Evolutionary conservation across 306 rosid genomes (phyloP).

Genomic region (Cucumis sativus): DNA sequence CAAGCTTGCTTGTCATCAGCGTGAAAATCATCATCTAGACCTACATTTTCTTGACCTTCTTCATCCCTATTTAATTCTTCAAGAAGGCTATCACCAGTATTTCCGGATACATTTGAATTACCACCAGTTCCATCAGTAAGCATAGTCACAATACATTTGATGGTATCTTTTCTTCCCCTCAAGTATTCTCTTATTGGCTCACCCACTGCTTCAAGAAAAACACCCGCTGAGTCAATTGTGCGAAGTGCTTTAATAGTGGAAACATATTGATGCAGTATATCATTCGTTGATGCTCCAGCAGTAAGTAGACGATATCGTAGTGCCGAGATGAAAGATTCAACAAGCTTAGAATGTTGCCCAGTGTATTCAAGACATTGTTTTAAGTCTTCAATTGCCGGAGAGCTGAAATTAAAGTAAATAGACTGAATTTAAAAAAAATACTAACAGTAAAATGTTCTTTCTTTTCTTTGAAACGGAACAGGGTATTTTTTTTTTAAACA

Average conservation of each 20-base stretch:
- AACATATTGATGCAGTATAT: constrained; percentile 94
- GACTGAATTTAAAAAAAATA: not conserved
- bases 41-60: constrained; percentile 67
- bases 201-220: constrained; percentile 95
- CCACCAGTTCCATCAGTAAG: constrained; percentile 92
- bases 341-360: constrained; percentile 93
- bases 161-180: constrained; percentile 96
- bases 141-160: constrained; percentile 95
- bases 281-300: constrained; percentile 98
- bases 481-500: too few relatives aligned
- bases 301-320: constrained; percentile 90
- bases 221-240: constrained; percentile 92
- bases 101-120: constrained; percentile 64
- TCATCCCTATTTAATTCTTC: constrained; percentile 95
- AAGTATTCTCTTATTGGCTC: constrained; percentile 94
- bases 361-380: constrained; percentile 88
- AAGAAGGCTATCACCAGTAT: constrained; percentile 93
- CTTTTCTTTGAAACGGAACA: too few relatives aligned
- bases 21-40: constrained; percentile 74
- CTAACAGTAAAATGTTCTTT: not conserved
- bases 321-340: constrained; percentile 89
- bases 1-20: constrained; percentile 91
- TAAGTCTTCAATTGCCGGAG: constrained; percentile 91
- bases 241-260: constrained; percentile 89
- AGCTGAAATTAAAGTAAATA: constrained; percentile 31